Base-by-base conservation (phyloP, 1,139 yeast genomes). In the Blastobotrys proliferans region DNA sequence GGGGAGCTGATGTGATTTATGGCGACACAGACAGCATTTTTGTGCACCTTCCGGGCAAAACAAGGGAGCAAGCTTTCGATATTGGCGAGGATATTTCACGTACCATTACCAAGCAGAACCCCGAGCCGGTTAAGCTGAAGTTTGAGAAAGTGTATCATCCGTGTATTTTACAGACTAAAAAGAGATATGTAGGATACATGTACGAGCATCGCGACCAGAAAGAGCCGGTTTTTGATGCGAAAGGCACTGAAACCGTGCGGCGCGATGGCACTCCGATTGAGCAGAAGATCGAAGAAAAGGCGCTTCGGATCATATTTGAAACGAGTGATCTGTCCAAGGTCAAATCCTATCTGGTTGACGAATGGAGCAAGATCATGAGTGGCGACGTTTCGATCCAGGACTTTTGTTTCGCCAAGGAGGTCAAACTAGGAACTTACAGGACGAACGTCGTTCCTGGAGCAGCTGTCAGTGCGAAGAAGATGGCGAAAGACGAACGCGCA, bases 1-100 rank as follows among this genome's bases (percentile, higher is more conserved):
- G 87, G 85, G 90, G 92, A 1, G 97, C 96, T 0, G 81, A 84
- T 55, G 97, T 92, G 0, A 95, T 92, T 0, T 92, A 92, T 62
- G 98, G 98, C 4, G 98, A 92, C 61, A 92, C 98, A 0, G 98
- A 92, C 62, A 85, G 95, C 34, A 65, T 92, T 42, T 92, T 92
- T 70, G 90, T 92, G 1, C 85, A 86, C 57, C 72, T 92, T 9
- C 97, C 97, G 0, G 97, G 97, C 0, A 79, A 79, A 54, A 70
- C 86, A 0, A 77, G 74, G 50, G 74, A 68, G 1, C 94, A 88
- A 34, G 97, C 97, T 0, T 90, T 90, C 58, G 63, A 57, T 11
- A 67, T 83, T 35, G 98, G 97, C 0, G 66, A 72, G 26, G 79
- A 76, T 38, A 81, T 92, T 55, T 87, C 96, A 0, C 61, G 63